Conservation (phyloP, 176 grass and related monocot species). For the Carex cristatella region DNA sequence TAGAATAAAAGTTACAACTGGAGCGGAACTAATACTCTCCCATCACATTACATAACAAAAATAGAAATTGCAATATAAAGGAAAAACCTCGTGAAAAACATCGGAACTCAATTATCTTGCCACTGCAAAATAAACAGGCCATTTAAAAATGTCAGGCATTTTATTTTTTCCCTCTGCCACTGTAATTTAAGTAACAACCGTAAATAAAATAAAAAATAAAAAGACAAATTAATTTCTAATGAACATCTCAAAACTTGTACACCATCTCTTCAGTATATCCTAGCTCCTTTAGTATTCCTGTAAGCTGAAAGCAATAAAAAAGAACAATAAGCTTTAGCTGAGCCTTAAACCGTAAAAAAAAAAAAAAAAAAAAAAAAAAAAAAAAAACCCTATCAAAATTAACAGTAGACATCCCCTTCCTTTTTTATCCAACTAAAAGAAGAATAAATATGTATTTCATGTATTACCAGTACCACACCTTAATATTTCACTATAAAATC, state of each 20-base stretch:
- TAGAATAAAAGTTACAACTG: not conserved
- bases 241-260: slow-evolving; percentile 76
- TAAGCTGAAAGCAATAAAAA: slow-evolving; percentile 36
- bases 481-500: not conserved
- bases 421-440: too few species aligned
- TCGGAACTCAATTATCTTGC: not conserved
- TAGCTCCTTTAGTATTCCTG: slow-evolving; percentile 75
- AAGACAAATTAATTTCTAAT: not conserved
- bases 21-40: not conserved
- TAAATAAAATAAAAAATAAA: not conserved
- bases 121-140: not conserved
- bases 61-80: not conserved
- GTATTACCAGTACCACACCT: not conserved
- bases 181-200: not conserved
- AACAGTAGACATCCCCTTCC: not conserved
- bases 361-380: too few species aligned
- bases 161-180: not conserved
- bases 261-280: slow-evolving; percentile 81
- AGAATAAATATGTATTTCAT: not conserved
- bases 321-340: not conserved
- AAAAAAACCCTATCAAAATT: not conserved
- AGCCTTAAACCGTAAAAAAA: not conserved
- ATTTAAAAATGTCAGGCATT: not conserved
- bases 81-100: not conserved
- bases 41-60: not conserved